These are phyloP conservation scores for Handroanthus guayacan DNA, from an alignment of 257 asterid genomes.

Conservation along the genomic window DNA sequence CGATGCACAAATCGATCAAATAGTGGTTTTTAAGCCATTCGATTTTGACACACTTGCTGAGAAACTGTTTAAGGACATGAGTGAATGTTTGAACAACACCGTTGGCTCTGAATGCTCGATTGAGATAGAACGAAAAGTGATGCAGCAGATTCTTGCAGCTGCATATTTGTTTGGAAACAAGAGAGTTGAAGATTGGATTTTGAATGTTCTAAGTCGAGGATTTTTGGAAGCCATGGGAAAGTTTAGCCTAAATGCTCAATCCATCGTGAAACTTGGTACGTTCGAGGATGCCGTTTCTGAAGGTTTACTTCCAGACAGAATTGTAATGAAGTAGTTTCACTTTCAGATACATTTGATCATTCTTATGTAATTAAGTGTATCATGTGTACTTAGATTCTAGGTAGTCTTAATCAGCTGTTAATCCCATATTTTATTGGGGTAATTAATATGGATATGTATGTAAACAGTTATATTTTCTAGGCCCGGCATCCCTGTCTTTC, in stretches of 20 bases:
- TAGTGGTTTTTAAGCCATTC: constrained; percentile 53
- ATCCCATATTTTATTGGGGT: constrained; percentile 34
- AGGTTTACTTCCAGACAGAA: constrained; percentile 62
- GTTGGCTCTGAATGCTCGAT: constrained; percentile 59
- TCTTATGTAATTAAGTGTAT: constrained; percentile 40
- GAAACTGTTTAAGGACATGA: constrained; percentile 46
- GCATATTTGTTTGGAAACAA: constrained; percentile 47
- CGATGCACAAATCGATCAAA: constrained; percentile 48
- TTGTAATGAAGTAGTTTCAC: constrained; percentile 49
- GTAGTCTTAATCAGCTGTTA: constrained; percentile 36
- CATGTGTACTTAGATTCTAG: constrained; percentile 38
- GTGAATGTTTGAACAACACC: constrained; percentile 42
- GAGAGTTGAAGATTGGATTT: constrained; percentile 74
- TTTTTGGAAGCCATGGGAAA: constrained; percentile 63
- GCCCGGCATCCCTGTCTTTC: neutral
- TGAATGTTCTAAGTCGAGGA: constrained; percentile 51
- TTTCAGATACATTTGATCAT: neutral
- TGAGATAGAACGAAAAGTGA: constrained; percentile 65
- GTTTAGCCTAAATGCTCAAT: constrained; percentile 54
- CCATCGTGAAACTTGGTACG: constrained; percentile 57
- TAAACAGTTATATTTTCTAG: constrained; percentile 12
- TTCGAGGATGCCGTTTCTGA: constrained; percentile 38
- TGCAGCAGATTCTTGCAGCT: constrained; percentile 71
- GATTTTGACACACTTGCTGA: constrained; percentile 54
- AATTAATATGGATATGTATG: constrained; percentile 27